A percentile compares a stretch with the other conserved stretches of the same genome.
These are phyloP conservation scores for Eucalyptus pumila DNA, from an alignment of 345 rosid species.

Conservation along the genomic window DNA sequence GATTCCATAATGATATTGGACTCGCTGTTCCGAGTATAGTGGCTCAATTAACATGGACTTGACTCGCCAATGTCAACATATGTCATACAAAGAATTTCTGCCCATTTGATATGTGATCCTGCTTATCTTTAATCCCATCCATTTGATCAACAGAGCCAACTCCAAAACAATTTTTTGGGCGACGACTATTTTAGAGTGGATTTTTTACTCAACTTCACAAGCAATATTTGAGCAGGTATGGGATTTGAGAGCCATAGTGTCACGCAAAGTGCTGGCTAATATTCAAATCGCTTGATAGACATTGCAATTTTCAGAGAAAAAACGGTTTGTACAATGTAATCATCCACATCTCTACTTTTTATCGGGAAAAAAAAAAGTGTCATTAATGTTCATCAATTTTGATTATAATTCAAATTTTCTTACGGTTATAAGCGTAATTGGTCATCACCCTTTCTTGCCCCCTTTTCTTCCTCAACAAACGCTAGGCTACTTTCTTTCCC, in stretches of 20 bases:
- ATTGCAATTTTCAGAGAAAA: too few species aligned
- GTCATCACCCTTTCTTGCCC: not conserved
- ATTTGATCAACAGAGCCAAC: not conserved
- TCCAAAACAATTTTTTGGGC: not conserved
- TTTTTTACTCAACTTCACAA: not conserved
- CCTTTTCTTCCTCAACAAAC: not conserved
- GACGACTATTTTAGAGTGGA: not conserved
- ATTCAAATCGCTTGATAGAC: not conserved
- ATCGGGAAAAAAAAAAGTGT: too few species aligned
- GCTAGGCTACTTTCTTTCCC: not conserved
- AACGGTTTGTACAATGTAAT: too few species aligned
- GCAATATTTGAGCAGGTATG: not conserved
- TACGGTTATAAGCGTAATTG: not conserved
- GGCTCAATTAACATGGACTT: not conserved
- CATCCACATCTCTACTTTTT: too few species aligned
- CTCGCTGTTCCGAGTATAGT: not conserved
- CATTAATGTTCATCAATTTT: too few species aligned
- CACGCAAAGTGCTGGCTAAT: not conserved
- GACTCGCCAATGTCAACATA: not conserved
- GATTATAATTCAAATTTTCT: too few species aligned
- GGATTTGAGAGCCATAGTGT: not conserved
- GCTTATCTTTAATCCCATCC: not conserved
- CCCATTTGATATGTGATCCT: not conserved
- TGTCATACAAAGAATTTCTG: not conserved
- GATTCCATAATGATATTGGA: not conserved